These are phyloP conservation scores for Xenoacremonium recifei DNA, from an alignment of 2,329 filamentous ascomycete species.

Conservation along the genomic window DNA sequence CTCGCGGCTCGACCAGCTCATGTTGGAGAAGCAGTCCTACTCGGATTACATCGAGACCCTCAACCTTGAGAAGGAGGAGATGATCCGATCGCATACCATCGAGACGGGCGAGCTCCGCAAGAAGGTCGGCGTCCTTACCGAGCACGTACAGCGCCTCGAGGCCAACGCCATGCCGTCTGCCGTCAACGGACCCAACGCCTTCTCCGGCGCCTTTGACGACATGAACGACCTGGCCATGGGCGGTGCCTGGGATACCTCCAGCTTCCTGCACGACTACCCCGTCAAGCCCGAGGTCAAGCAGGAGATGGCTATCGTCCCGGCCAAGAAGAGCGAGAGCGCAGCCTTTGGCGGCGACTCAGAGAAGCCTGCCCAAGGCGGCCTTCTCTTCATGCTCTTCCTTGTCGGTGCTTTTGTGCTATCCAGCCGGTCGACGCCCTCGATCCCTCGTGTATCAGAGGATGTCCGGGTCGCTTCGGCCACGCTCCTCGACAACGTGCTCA, in stretches of 20 bases:
- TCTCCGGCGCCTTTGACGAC: constrained; percentile 70
- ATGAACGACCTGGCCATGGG: constrained; percentile 85
- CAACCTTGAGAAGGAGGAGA: constrained; percentile 85
- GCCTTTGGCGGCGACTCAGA: constrained; percentile 49
- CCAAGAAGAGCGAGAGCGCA: constrained; percentile 47
- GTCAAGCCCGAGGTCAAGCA: constrained; percentile 62
- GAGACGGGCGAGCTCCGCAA: constrained; percentile 91
- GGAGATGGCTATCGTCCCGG: constrained; percentile 52
- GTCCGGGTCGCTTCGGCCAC: constrained; percentile 75
- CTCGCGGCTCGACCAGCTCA: constrained; percentile 67
- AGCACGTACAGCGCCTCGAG: constrained; percentile 70
- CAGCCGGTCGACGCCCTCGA: constrained; percentile 69
- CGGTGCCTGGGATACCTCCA: constrained; percentile 74
- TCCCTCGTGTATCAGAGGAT: constrained; percentile 77
- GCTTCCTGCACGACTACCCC: constrained; percentile 69
- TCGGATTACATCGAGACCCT: constrained; percentile 74
- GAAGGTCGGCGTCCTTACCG: constrained; percentile 80
- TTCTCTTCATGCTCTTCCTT: constrained; percentile 93
- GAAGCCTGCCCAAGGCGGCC: constrained; percentile 70
- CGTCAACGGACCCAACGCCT: constrained; percentile 54
- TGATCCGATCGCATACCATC: constrained; percentile 83
- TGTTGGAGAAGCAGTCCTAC: constrained; percentile 71
- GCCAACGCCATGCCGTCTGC: constrained; percentile 43
- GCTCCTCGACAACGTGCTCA: constrained; percentile 77
- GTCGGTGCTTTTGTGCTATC: constrained; percentile 96